Conservation (phyloP, 495 filamentous ascomycete genomes). For the Trypethelium eluteriae region DNA sequence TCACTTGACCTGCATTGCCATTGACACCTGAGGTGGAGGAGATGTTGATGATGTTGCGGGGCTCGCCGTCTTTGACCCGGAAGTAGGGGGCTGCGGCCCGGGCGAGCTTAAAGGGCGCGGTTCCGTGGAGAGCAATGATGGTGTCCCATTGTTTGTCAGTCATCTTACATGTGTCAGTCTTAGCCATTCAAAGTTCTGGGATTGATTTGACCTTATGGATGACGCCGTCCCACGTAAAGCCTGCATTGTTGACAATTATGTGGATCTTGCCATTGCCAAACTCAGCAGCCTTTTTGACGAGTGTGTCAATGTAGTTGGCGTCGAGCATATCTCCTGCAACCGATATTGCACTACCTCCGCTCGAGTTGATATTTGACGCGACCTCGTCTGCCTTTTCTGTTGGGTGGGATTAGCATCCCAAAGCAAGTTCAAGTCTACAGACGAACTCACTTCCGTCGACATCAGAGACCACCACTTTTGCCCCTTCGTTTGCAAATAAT, state of each 20-base stretch:
- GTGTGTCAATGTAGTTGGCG: slow-evolving; percentile 53
- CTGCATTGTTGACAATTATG: slow-evolving; percentile 81
- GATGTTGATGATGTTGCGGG: slow-evolving; percentile 74
- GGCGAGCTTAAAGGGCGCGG: slow-evolving; percentile 73
- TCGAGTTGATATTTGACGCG: slow-evolving; percentile 55
- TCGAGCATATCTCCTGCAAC: slow-evolving; percentile 68
- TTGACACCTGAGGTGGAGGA: slow-evolving; percentile 69
- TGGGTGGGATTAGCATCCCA: slow-evolving; percentile 17
- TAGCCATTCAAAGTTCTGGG: slow-evolving; percentile 10
- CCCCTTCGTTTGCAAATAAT: slow-evolving; percentile 78
- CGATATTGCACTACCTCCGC: slow-evolving; percentile 58
- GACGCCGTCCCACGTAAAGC: slow-evolving; percentile 83
- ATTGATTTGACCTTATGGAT: slow-evolving; percentile 62
- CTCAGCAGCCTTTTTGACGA: slow-evolving; percentile 65
- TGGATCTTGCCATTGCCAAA: slow-evolving; percentile 83
- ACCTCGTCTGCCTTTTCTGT: slow-evolving; percentile 57
- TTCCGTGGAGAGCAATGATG: slow-evolving; percentile 72
- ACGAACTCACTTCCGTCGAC: slow-evolving; percentile 57
- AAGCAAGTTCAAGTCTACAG: not conserved
- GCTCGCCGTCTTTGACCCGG: slow-evolving; percentile 72
- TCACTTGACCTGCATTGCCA: slow-evolving; percentile 78
- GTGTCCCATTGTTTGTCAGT: slow-evolving; percentile 88
- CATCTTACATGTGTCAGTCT: slow-evolving; percentile 44
- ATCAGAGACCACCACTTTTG: slow-evolving; percentile 73
- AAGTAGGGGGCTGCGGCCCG: slow-evolving; percentile 76